These are phyloP conservation scores for Nigrograna mackinnonii DNA, from an alignment of 2,329 filamentous ascomycete genomes.

Conservation along the genomic window DNA sequence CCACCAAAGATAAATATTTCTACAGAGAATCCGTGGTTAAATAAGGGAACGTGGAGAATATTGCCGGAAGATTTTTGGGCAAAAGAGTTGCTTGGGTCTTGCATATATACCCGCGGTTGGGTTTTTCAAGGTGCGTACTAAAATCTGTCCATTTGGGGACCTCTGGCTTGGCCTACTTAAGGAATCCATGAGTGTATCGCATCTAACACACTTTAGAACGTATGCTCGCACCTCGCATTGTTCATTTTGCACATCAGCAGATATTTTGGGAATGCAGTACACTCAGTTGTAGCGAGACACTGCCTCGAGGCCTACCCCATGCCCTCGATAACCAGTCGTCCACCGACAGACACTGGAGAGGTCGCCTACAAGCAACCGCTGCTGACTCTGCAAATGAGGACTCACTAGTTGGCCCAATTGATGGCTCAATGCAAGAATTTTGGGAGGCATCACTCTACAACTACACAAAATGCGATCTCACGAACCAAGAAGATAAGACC, in stretches of 20 bases:
- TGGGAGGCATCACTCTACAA: constrained; percentile 25
- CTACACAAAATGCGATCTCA: constrained; percentile 26
- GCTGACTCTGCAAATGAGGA: constrained; percentile 3
- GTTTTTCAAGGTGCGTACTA: constrained; percentile 29
- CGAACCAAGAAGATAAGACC: constrained; percentile 20
- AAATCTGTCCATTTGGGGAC: no score
- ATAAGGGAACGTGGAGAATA: constrained; percentile 17
- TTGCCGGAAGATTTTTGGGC: constrained; percentile 23
- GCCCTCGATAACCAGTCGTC: constrained; percentile 17
- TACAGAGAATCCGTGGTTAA: constrained; percentile 13
- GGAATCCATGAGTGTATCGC: background rate
- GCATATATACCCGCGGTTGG: constrained; percentile 26
- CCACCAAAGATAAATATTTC: constrained; percentile 13
- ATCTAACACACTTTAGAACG: constrained; percentile 18
- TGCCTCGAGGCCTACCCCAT: constrained; percentile 22
- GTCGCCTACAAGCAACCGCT: constrained; percentile 17
- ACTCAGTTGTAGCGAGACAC: constrained; percentile 24
- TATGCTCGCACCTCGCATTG: constrained; percentile 27
- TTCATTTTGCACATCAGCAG: constrained; percentile 26
- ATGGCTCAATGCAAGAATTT: constrained; percentile 21
- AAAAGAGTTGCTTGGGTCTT: constrained; percentile 15
- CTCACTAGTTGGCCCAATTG: constrained; percentile 18
- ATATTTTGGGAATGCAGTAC: constrained; percentile 32
- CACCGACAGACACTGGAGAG: constrained; percentile 28
- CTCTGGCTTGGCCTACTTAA: no score